A percentile compares a stretch with the other conserved stretches of the same genome.
phyloP scores from a whole-genome alignment of 345 rosid genomes.

The Odontarrhena argentea region DNA sequence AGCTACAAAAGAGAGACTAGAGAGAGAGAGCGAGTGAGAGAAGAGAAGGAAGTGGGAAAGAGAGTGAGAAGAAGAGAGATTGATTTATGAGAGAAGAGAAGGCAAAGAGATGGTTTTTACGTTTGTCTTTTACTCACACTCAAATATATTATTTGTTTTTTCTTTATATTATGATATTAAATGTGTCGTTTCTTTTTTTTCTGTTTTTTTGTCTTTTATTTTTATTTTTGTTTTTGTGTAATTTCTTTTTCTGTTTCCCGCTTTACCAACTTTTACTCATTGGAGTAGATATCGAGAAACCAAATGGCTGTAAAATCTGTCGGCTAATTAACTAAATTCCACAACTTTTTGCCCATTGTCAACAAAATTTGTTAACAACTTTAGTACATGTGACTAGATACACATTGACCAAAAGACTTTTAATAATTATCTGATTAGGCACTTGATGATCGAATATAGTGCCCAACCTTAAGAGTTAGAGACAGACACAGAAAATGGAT shows the following conservation, averaged over 20 bases:
- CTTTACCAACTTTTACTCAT: constrained; percentile 41
- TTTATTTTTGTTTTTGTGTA: constrained; percentile 2
- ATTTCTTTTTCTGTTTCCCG: constrained; percentile 38
- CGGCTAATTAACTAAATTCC: constrained; percentile 32
- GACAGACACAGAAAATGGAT: not conserved
- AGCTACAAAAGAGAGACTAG: constrained; percentile 38
- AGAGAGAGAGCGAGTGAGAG: constrained; percentile 23
- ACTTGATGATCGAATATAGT: not conserved
- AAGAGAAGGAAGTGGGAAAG: constrained; percentile 36
- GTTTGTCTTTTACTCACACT: constrained; percentile 51
- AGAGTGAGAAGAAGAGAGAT: constrained; percentile 31
- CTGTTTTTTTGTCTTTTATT: not conserved
- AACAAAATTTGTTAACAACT: constrained; percentile 9
- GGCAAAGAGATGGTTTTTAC: constrained; percentile 47
- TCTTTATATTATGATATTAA: constrained; percentile 7
- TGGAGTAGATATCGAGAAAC: constrained; percentile 42
- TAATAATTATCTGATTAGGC: constrained; percentile 16
- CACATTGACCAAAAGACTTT: constrained; percentile 25
- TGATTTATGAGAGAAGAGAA: constrained; percentile 44
- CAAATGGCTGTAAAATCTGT: constrained; percentile 39
- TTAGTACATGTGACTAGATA: not conserved
- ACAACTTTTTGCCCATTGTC: constrained; percentile 26
- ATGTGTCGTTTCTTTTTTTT: constrained; percentile 8
- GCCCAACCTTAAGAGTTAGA: not conserved
- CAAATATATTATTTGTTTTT: not conserved